These are phyloP conservation scores for Candida boidinii DNA, from an alignment of 805 yeast species.

Conservation along the genomic window DNA sequence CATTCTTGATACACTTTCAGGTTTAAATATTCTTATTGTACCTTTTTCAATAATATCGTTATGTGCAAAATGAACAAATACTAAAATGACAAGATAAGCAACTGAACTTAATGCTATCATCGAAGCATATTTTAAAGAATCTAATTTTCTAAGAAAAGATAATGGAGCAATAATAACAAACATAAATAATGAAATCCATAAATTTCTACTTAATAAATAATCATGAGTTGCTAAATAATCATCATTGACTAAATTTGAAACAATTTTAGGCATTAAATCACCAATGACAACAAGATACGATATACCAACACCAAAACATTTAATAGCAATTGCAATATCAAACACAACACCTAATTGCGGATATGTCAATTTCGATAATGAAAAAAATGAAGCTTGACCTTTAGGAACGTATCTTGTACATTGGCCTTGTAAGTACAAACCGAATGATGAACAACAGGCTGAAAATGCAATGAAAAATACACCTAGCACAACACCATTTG, in stretches of 20 bases:
- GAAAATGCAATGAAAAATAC: conserved; percentile 30
- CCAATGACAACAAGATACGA: conserved; percentile 65
- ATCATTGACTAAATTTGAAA: conserved; percentile 20
- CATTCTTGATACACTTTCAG: conserved; percentile 36
- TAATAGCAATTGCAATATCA: conserved; percentile 61
- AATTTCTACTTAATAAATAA: conserved; percentile 31
- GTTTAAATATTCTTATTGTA: conserved; percentile 36
- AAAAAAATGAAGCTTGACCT: conserved; percentile 61
- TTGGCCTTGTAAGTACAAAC: conserved; percentile 54
- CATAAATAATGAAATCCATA: conserved; percentile 60
- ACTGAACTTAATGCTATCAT: conserved; percentile 76
- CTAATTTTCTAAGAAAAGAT: conserved; percentile 66
- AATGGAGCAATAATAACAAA: conserved; percentile 43
- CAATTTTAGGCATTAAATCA: conserved; percentile 58
- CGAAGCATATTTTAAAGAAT: conserved; percentile 80
- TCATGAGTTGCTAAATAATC: conserved; percentile 11
- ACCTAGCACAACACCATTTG: conserved; percentile 40
- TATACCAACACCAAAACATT: conserved; percentile 65
- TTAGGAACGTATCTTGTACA: conserved; percentile 45
- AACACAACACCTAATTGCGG: conserved; percentile 54
- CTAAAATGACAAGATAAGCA: conserved; percentile 64
- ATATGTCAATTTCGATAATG: conserved; percentile 49
- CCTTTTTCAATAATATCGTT: conserved; percentile 53
- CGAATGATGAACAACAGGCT: conserved; percentile 43
- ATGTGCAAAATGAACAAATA: conserved; percentile 57